These are phyloP conservation scores for Austroboletus eburneus DNA, from an alignment of 768 basidiomycete genomes.

Conservation along the genomic window DNA sequence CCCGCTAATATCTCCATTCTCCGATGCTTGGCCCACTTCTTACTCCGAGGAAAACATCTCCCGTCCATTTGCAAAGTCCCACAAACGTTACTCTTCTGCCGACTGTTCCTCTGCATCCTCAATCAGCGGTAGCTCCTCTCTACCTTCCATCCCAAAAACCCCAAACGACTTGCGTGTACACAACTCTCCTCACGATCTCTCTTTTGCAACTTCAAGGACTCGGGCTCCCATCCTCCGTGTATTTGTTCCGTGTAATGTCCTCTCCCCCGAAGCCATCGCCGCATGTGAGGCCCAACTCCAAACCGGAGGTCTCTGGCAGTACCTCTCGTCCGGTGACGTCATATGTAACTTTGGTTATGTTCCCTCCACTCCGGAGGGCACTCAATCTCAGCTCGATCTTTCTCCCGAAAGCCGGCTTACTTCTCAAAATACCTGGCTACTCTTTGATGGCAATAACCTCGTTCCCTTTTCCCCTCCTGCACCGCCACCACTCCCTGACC, in stretches of 20 bases:
- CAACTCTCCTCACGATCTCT: constrained; percentile 57
- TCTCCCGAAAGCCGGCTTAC: constrained; percentile 16
- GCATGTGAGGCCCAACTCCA: constrained; percentile 67
- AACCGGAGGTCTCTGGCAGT: constrained; percentile 64
- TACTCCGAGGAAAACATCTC: constrained; percentile 40
- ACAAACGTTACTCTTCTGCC: constrained; percentile 40
- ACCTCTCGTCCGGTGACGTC: constrained; percentile 74
- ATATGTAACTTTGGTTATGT: constrained; percentile 81
- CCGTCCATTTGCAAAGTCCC: constrained; percentile 30
- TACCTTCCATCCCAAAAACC: constrained; percentile 18
- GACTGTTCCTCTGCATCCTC: constrained; percentile 46
- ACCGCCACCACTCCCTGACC: constrained; percentile 47
- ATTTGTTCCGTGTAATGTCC: constrained; percentile 64
- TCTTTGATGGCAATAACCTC: constrained; percentile 66
- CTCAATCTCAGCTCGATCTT: constrained; percentile 19
- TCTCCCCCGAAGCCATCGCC: constrained; percentile 43
- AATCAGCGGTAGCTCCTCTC: constrained; percentile 19
- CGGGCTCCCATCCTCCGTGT: constrained; percentile 73
- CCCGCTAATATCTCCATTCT: constrained; percentile 12
- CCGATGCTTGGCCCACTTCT: constrained; percentile 24
- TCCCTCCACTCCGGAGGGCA: constrained; percentile 38
- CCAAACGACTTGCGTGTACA: constrained; percentile 12
- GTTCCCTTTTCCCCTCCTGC: constrained; percentile 56
- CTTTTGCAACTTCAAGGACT: constrained; percentile 51
- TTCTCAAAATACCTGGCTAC: constrained; percentile 53